Evolutionary conservation across 192 early-diverging fungal species (phyloP).

Genomic region (Dimargaris cristalligena): DNA sequence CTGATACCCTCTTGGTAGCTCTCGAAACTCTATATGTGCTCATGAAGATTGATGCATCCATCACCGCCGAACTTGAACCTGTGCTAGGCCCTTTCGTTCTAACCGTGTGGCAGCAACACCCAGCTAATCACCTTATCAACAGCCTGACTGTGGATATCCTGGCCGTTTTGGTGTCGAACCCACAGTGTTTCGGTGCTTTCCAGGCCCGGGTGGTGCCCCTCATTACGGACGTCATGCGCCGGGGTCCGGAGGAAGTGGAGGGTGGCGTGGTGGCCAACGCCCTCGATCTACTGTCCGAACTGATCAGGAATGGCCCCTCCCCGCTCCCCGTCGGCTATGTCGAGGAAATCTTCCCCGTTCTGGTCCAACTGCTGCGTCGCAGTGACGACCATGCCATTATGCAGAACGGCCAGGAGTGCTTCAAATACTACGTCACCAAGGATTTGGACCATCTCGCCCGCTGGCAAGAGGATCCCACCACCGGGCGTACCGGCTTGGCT

Average conservation of each 20-base stretch:
- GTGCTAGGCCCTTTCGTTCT: constrained; percentile 52
- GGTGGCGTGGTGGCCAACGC: constrained; percentile 26
- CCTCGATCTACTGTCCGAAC: constrained; percentile 51
- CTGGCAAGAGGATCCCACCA: constrained; percentile 38
- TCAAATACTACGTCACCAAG: constrained; percentile 64
- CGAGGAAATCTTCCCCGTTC: constrained; percentile 56
- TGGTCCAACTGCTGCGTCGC: constrained; percentile 55
- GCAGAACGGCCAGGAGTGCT: constrained; percentile 76
- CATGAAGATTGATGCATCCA: constrained; percentile 42
- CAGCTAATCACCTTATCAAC: constrained; percentile 59
- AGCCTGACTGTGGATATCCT: constrained; percentile 64
- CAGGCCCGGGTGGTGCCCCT: constrained; percentile 57
- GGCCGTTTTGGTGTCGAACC: constrained; percentile 53
- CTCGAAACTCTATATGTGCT: constrained; percentile 26
- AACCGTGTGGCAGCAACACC: constrained; percentile 61
- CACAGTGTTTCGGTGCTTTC: constrained; percentile 40
- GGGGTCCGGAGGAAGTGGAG: constrained; percentile 23
- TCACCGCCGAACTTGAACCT: constrained; percentile 56
- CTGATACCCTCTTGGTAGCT: constrained; percentile 28
- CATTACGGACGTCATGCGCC: constrained; percentile 36
- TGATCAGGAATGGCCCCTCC: constrained; percentile 51
- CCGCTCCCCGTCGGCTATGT: constrained; percentile 56
- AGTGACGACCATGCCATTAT: constrained; percentile 60
- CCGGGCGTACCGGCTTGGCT: constrained; percentile 45
- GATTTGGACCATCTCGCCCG: constrained; percentile 52